Percentiles rank a stretch among this genome's conserved stretches.
phyloP scores from a whole-genome alignment of 345 rosid genomes.

The Populus euphratica region DNA sequence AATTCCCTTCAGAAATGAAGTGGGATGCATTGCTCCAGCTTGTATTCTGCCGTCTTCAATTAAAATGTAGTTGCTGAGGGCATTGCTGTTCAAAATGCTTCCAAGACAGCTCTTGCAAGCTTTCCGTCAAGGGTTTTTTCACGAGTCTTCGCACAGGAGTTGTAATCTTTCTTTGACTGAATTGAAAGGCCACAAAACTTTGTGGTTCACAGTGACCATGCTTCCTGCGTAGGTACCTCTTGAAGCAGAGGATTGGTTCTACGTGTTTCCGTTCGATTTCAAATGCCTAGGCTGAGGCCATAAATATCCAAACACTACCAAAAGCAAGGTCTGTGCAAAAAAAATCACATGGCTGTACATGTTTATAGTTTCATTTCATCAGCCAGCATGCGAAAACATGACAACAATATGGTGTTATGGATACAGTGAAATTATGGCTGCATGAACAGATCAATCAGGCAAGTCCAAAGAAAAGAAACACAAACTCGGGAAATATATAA shows the following conservation, averaged over 20 bases:
- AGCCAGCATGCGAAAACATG: not conserved
- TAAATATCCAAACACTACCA: too few relatives aligned
- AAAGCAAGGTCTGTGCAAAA: not conserved
- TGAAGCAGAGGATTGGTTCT: not conserved
- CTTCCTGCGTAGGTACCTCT: not conserved
- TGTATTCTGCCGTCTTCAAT: not conserved
- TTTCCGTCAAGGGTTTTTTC: not conserved
- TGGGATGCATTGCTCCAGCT: not conserved
- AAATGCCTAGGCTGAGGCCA: not conserved
- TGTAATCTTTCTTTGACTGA: not conserved
- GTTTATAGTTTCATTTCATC: too few relatives aligned
- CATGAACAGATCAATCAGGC: too few relatives aligned
- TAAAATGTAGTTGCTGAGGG: not conserved
- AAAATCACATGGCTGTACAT: not conserved
- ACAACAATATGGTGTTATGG: not conserved
- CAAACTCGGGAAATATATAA: not conserved
- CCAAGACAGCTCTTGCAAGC: not conserved
- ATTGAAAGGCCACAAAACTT: not conserved
- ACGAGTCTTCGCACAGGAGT: not conserved
- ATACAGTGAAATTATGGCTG: not conserved
- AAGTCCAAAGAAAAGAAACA: too few relatives aligned
- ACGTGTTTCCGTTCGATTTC: not conserved
- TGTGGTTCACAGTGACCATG: not conserved
- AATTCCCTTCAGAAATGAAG: not conserved
- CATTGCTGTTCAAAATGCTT: not conserved